Evolutionary conservation across 345 rosid species (phyloP), one percentile per base, ranked within the genome.

Genomic region (Adansonia digitata): DNA sequence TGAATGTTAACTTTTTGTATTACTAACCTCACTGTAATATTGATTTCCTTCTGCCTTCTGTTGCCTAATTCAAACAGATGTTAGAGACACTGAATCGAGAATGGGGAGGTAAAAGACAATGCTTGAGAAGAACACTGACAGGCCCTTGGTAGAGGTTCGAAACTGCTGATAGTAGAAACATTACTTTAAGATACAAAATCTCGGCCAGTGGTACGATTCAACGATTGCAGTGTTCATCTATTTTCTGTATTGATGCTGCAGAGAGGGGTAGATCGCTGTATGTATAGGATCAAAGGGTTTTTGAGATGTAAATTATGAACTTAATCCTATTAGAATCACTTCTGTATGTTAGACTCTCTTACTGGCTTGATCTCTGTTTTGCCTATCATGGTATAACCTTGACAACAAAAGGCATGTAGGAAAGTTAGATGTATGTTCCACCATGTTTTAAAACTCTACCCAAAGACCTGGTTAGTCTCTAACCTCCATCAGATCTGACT

Each of bases 41-140:
- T 74, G 43, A 29, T 80, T 35, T 56, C 14, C 5, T 15, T 77
- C 1, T n/a, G 17, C 39, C 13, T n/a, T 40, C 61, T 15, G 29
- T 34, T 60, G 5, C 31, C 43, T 22, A 49, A 46, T 75, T 70
- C 13, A 12, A 24, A 56, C 81, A 87, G 90, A 76, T 84, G 48
- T 39, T 79, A 11, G 92, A 90, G 86, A 78, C 76, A 14, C 51
- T 82, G 82, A 84, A 66, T 39, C 81, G 74, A 84, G 84, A 86
- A 73, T 77, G 83, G 87, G 89, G 93, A 75, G 78, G 80, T 59
- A 89, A 92, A 81, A 85, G 83, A 77, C 87, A 77, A 46, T 85
- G 98, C 86, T 81, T 95, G 89, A 86, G 93, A 75, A 85, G 99
- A 87, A 90, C 99, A 43, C 75, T 83, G 79, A 89, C 98, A 0